Conservation (phyloP, 495 filamentous ascomycete species). For the Hapsidospora chrysogenum region DNA sequence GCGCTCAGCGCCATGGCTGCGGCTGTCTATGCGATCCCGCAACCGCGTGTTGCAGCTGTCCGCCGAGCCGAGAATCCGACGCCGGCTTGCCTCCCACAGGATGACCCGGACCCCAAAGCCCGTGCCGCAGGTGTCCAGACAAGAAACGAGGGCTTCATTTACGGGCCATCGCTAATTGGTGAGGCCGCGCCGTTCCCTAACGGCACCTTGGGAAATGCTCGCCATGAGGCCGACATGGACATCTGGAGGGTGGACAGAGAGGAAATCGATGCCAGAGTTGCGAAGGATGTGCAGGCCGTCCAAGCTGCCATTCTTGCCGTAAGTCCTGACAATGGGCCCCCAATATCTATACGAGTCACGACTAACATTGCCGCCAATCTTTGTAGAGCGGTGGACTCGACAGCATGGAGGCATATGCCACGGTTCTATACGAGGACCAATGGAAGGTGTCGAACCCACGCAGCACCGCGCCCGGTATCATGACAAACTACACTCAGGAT, state of each 20-base stretch:
- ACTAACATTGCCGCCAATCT: background rate
- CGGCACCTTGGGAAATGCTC: background rate
- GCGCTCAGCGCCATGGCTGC: too few relatives aligned
- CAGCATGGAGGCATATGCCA: slow-evolving; percentile 12
- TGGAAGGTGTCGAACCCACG: slow-evolving; percentile 13
- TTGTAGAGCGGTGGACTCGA: slow-evolving; percentile 11
- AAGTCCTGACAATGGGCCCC: background rate
- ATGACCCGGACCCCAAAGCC: background rate
- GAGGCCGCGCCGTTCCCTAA: background rate
- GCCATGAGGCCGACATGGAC: background rate
- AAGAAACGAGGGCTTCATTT: background rate
- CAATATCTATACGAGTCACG: background rate
- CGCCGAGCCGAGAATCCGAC: too few relatives aligned
- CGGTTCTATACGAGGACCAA: slow-evolving; percentile 15
- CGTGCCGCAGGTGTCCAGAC: background rate
- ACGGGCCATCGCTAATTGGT: background rate
- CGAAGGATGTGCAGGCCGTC: background rate
- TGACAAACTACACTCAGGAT: slow-evolving; percentile 22
- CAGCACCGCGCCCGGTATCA: slow-evolving; percentile 11
- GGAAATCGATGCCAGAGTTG: background rate
- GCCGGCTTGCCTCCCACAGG: background rate
- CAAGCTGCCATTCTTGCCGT: background rate
- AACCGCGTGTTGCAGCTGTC: too few relatives aligned
- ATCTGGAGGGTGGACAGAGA: background rate
- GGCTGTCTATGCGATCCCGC: too few relatives aligned